A percentile compares a stretch with the other conserved stretches of the same genome.
These are phyloP conservation scores for Xylaria sp. DNA, from an alignment of 2,329 filamentous ascomycete genomes.

Conservation along the genomic window DNA sequence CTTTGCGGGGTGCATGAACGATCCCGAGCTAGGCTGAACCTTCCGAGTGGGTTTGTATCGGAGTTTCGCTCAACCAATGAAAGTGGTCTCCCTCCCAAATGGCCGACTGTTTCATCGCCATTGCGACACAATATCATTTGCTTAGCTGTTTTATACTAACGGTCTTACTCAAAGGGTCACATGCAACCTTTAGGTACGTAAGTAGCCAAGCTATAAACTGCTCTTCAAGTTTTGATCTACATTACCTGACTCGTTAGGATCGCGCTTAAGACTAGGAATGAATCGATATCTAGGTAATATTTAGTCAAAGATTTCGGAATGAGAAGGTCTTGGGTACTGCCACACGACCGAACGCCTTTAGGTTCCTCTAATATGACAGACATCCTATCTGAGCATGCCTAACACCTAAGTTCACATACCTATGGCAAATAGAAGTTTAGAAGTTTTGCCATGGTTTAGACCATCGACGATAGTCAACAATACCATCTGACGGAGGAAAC, in stretches of 20 bases:
- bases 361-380: not conserved
- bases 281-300: not conserved
- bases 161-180: not conserved
- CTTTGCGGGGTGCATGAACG: conserved; percentile 2
- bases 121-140: conserved; percentile 6
- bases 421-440: too few relatives aligned
- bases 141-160: not conserved
- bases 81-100: not conserved
- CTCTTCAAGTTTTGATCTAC: not conserved
- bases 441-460: not conserved
- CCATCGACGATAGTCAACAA: not conserved
- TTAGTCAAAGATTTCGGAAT: not conserved
- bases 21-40: not conserved
- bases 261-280: not conserved
- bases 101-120: conserved; percentile 17
- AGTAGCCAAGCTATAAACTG: not conserved
- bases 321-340: not conserved
- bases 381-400: not conserved
- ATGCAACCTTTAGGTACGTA: not conserved
- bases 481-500: too few relatives aligned
- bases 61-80: not conserved
- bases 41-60: conserved; percentile 9
- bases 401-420: not conserved
- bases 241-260: not conserved
- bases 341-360: not conserved